Percentiles rank a stretch among this genome's conserved stretches.
These are phyloP conservation scores for Cicer pinnatifidum DNA, from an alignment of 306 rosid genomes.

Conservation along the genomic window DNA sequence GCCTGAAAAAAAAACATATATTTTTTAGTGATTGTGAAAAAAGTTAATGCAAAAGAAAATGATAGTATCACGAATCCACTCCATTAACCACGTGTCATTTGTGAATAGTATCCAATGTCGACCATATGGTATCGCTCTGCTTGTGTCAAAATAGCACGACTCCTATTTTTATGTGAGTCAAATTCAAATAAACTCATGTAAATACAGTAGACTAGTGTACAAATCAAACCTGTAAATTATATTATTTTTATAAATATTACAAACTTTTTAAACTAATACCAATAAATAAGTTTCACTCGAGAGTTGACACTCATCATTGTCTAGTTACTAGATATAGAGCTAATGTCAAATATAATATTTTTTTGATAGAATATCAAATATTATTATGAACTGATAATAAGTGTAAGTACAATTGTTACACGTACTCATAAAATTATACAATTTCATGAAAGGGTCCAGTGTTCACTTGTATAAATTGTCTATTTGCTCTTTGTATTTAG, in stretches of 20 bases:
- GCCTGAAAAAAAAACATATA: no score
- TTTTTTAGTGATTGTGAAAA: no score
- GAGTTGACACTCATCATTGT: no score
- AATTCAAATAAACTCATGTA: no score
- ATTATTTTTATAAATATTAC: neutral
- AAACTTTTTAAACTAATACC: neutral
- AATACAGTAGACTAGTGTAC: neutral
- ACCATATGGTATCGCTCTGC: no score
- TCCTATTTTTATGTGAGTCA: no score
- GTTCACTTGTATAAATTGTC: slow-evolving; percentile 62
- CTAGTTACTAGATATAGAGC: neutral
- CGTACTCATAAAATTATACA: neutral
- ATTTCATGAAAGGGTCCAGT: neutral
- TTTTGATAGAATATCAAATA: neutral
- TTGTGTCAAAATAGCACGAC: no score
- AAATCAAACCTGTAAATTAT: neutral
- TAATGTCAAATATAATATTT: neutral
- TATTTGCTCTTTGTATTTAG: slow-evolving; percentile 68
- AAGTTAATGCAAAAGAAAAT: no score
- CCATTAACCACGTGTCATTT: no score
- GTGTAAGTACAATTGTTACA: neutral
- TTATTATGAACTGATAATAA: neutral
- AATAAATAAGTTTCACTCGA: neutral
- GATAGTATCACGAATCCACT: no score
- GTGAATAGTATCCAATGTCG: no score